phyloP scores from a whole-genome alignment of 2,329 filamentous ascomycete genomes.

The Biscogniauxia marginata region DNA sequence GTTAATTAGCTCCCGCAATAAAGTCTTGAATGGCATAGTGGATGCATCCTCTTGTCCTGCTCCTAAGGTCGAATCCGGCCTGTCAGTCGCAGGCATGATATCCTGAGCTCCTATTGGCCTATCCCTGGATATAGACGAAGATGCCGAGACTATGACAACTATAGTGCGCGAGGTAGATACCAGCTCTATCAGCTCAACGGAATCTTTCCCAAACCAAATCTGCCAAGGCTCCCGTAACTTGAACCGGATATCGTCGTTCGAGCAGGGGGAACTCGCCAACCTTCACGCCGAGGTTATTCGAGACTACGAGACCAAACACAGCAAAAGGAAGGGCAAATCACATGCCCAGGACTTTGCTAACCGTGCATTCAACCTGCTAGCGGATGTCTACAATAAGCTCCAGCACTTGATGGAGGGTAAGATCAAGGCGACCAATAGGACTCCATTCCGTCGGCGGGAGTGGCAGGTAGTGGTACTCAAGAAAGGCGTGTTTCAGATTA shows the following conservation, averaged over 20 bases:
- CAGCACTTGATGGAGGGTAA: conserved; percentile 20
- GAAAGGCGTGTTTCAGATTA: conserved; percentile 22
- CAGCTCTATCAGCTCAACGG: too few relatives aligned
- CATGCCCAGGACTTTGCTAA: conserved; percentile 27
- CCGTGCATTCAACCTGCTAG: conserved; percentile 15
- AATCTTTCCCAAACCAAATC: too few relatives aligned
- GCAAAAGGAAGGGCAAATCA: conserved; percentile 12
- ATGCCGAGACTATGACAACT: too few relatives aligned
- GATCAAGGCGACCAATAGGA: conserved; percentile 18
- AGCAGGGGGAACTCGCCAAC: conserved; percentile 23
- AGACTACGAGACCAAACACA: conserved; percentile 10
- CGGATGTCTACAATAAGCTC: conserved; percentile 14
- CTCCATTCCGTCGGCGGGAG: conserved; percentile 21
- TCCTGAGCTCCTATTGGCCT: too few relatives aligned
- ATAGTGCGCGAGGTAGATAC: too few relatives aligned
- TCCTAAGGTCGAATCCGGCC: too few relatives aligned
- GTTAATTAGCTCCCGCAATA: too few relatives aligned
- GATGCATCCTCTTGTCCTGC: too few relatives aligned
- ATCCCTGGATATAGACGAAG: too few relatives aligned
- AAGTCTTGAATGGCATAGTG: too few relatives aligned
- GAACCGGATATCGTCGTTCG: conserved; percentile 12
- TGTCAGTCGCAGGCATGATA: too few relatives aligned
- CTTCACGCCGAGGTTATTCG: conserved; percentile 17
- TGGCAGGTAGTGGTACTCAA: conserved; percentile 24
- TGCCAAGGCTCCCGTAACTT: too few relatives aligned